Percentiles rank a stretch among this genome's conserved stretches.
These are phyloP conservation scores for Phytophthora foliorum DNA, from an alignment of 352 stramenopile species.

Conservation along the genomic window DNA sequence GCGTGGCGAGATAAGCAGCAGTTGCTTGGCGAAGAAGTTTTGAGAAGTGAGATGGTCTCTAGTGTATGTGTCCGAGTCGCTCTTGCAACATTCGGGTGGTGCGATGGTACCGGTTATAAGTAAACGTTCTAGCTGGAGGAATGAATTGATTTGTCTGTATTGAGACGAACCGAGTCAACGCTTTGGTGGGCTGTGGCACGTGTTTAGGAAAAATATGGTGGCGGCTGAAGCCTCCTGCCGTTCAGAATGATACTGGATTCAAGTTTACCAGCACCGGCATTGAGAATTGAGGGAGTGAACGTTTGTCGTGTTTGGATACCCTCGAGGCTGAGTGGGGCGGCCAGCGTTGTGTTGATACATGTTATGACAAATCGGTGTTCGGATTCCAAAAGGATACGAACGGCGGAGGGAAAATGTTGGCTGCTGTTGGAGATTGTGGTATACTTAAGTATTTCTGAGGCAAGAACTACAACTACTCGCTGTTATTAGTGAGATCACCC, in stretches of 20 bases:
- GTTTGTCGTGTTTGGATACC: neutral
- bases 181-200: slow-evolving; percentile 9
- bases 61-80: neutral
- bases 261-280: slow-evolving; percentile 9
- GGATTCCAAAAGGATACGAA: too few species aligned
- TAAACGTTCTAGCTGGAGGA: too few species aligned
- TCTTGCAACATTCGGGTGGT: slow-evolving; percentile 11
- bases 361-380: neutral
- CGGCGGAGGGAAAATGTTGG: too few species aligned
- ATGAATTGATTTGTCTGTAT: too few species aligned
- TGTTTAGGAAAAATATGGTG: neutral
- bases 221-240: neutral
- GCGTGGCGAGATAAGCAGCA: slow-evolving; percentile 5
- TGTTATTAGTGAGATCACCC: too few species aligned
- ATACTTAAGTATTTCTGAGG: too few species aligned
- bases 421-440: too few species aligned
- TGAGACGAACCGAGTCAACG: too few species aligned
- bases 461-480: too few species aligned
- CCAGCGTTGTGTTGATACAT: too few species aligned
- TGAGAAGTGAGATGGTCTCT: slow-evolving; percentile 14
- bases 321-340: neutral
- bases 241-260: slow-evolving; percentile 9
- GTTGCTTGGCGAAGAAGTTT: slow-evolving; percentile 14
- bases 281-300: too few species aligned
- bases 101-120: neutral